A percentile compares a stretch with the other conserved stretches of the same genome.
phyloP scores from a whole-genome alignment of 495 filamentous ascomycete genomes.

The Penicillium riverlandense region DNA sequence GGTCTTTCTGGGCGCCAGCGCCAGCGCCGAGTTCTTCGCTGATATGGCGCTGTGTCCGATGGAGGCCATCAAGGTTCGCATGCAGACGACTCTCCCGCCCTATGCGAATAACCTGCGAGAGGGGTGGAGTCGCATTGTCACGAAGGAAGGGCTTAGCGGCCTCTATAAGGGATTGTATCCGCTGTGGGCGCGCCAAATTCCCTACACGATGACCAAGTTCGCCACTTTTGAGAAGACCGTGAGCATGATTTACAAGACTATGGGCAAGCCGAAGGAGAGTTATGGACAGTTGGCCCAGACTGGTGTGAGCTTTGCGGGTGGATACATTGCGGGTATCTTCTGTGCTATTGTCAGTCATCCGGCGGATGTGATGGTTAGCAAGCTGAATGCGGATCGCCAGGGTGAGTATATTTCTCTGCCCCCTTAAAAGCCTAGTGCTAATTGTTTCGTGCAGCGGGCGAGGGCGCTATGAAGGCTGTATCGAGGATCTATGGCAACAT shows the following conservation, averaged over 20 bases:
- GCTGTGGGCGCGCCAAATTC: slow-evolving; percentile 65
- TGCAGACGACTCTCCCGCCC: slow-evolving; percentile 65
- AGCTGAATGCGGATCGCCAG: slow-evolving; percentile 59
- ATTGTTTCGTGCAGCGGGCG: slow-evolving; percentile 40
- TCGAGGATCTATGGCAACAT: slow-evolving; percentile 65
- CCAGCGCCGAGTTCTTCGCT: slow-evolving; percentile 61
- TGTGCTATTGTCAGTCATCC: slow-evolving; percentile 60
- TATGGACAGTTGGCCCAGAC: slow-evolving; percentile 59
- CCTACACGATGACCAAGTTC: slow-evolving; percentile 74
- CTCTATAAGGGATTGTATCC: slow-evolving; percentile 65
- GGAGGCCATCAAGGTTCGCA: slow-evolving; percentile 66
- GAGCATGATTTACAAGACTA: slow-evolving; percentile 49
- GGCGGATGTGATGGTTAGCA: slow-evolving; percentile 69
- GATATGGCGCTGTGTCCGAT: slow-evolving; percentile 62
- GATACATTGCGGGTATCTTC: slow-evolving; percentile 66
- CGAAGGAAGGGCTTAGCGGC: slow-evolving; percentile 51
- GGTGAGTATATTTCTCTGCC: slow-evolving; percentile 29
- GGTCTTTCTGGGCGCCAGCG: slow-evolving; percentile 58
- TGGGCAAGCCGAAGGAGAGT: slow-evolving; percentile 59
- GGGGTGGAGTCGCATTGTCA: slow-evolving; percentile 53
- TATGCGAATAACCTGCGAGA: slow-evolving; percentile 55
- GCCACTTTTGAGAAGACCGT: slow-evolving; percentile 68
- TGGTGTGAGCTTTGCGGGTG: slow-evolving; percentile 60
- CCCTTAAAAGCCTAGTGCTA: slow-evolving; percentile 4
- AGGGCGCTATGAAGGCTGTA: slow-evolving; percentile 54